Conservation (phyloP, 2,329 filamentous ascomycete species). For the Penicillium thymicola region DNA sequence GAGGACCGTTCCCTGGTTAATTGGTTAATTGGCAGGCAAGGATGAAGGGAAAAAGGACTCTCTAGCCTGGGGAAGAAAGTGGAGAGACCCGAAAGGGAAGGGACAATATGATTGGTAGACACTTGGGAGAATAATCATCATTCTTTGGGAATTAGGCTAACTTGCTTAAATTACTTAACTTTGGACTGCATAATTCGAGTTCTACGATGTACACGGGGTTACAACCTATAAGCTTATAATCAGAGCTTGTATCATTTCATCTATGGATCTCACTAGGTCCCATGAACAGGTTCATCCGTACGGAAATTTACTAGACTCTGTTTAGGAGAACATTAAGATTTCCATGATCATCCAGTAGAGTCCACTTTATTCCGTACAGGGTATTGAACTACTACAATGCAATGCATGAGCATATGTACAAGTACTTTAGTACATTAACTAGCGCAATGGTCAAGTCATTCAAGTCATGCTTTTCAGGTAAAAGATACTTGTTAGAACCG, state of each 20-base stretch:
- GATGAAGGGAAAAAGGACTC: slow-evolving; percentile 7
- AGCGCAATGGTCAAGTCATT: neutral
- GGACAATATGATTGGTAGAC: neutral
- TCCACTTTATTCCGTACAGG: neutral
- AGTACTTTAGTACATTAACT: neutral
- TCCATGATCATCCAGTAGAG: neutral
- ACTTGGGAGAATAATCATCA: neutral
- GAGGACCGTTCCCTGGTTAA: neutral
- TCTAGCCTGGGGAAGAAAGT: slow-evolving; percentile 3
- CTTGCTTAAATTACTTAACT: neutral
- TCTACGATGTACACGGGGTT: too few relatives aligned
- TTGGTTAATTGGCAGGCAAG: neutral
- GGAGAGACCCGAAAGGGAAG: neutral
- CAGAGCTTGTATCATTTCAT: too few relatives aligned
- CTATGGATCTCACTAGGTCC: too few relatives aligned
- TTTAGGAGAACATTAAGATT: neutral
- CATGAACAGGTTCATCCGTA: neutral
- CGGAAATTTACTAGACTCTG: neutral
- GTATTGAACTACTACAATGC: neutral
- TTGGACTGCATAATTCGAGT: neutral
- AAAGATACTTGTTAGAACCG: neutral
- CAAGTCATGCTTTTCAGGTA: neutral
- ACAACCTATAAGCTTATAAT: too few relatives aligned
- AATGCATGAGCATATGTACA: neutral
- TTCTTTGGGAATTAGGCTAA: neutral